Conservation (phyloP, 306 rosid species). For the Geum urbanum region DNA sequence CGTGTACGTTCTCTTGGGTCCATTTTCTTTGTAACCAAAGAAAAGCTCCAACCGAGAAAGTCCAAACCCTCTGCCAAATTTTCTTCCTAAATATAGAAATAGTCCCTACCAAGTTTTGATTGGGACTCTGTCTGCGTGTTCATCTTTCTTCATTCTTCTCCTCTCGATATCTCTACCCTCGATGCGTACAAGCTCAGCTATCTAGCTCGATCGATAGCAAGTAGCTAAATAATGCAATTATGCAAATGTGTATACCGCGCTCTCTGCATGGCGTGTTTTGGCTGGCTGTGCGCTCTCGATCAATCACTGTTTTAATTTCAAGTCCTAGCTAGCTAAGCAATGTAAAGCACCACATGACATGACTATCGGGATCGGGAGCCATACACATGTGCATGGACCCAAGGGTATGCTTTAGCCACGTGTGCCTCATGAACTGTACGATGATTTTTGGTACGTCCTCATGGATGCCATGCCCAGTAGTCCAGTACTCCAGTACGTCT, state of each 20-base stretch:
- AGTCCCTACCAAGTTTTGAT: conserved; percentile 29
- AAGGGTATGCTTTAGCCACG: conserved; percentile 28
- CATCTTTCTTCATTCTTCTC: neutral
- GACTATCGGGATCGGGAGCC: conserved; percentile 33
- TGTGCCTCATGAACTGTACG: conserved; percentile 25
- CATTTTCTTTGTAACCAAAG: conserved; percentile 20
- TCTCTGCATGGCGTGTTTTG: conserved; percentile 12
- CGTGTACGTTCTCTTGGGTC: conserved; percentile 14
- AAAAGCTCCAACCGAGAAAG: conserved; percentile 10
- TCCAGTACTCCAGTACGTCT: neutral
- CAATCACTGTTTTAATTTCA: conserved; percentile 16
- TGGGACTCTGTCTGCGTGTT: neutral
- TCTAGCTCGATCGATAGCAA: neutral
- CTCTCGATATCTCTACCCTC: conserved; percentile 6
- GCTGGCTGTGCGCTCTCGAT: neutral
- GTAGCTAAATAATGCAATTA: neutral
- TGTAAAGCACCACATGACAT: conserved; percentile 15
- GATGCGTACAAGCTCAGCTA: neutral
- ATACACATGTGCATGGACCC: conserved; percentile 26
- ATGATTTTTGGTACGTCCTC: conserved; percentile 28
- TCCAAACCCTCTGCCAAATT: conserved; percentile 15
- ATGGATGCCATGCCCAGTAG: neutral
- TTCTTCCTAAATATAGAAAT: neutral
- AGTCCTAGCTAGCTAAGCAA: neutral
- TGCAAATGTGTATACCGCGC: neutral